phyloP scores from a whole-genome alignment of 495 filamentous ascomycete genomes.

The Neurospora sublineolata region DNA sequence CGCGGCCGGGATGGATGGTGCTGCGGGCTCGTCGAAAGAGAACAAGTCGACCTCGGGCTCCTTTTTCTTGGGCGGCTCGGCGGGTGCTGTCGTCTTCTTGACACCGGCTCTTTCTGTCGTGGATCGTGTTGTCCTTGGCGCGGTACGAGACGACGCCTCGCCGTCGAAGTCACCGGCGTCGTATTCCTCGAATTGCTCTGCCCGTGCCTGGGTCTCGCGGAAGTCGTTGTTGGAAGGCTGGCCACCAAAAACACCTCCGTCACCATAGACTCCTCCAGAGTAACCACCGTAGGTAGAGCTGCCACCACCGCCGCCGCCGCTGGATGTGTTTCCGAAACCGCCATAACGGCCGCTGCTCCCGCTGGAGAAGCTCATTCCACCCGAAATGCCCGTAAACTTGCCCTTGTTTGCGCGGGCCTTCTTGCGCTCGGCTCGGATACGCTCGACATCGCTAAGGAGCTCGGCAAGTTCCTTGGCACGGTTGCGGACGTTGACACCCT shows the following conservation, averaged over 20 bases:
- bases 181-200: conserved; percentile 89
- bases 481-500: conserved; percentile 95
- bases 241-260: conserved; percentile 78
- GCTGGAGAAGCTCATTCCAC: conserved; percentile 47
- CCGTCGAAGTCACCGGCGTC: conserved; percentile 69
- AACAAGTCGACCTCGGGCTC: conserved; percentile 82
- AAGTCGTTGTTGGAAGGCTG: conserved; percentile 48
- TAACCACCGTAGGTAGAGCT: conserved; percentile 64
- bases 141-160: conserved; percentile 30
- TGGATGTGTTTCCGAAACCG: conserved; percentile 66
- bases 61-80: conserved; percentile 59
- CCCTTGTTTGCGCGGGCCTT: conserved; percentile 81
- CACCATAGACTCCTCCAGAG: conserved; percentile 81
- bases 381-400: conserved; percentile 91
- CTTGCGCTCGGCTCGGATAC: conserved; percentile 85
- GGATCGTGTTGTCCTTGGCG: conserved; percentile 29
- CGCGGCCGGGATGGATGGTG: conserved; percentile 33
- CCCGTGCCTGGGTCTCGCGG: conserved; percentile 38
- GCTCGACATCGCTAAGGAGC: conserved; percentile 83
- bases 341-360: conserved; percentile 57
- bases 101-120: conserved; percentile 30
- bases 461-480: conserved; percentile 92
- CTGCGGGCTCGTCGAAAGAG: conserved; percentile 63
- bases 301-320: conserved; percentile 49
- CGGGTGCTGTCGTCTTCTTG: conserved; percentile 33